phyloP scores from a whole-genome alignment of 2,329 filamentous ascomycete genomes.

The Trichoderma sp. region DNA sequence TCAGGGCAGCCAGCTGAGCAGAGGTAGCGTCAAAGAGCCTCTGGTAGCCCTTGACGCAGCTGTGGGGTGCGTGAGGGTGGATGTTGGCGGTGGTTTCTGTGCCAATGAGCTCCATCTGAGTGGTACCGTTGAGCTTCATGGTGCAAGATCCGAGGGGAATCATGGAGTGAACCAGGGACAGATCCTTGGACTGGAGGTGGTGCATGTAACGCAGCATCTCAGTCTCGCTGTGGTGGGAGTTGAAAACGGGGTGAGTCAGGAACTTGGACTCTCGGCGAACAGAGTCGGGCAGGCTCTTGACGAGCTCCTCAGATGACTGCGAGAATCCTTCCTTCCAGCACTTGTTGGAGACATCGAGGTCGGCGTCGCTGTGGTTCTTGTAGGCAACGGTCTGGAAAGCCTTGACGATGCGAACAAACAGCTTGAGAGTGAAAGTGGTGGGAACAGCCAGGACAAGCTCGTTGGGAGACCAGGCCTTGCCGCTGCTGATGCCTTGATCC shows the following conservation, averaged over 20 bases:
- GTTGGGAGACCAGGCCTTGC: slow-evolving; percentile 54
- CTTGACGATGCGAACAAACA: slow-evolving; percentile 27
- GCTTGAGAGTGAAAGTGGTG: slow-evolving; percentile 29
- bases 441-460: slow-evolving; percentile 33
- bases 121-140: slow-evolving; percentile 96
- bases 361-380: slow-evolving; percentile 28
- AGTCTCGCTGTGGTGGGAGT: slow-evolving; percentile 91
- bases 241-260: slow-evolving; percentile 91
- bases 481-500: slow-evolving; percentile 68
- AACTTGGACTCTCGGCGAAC: slow-evolving; percentile 74
- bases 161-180: slow-evolving; percentile 95
- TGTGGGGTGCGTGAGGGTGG: slow-evolving; percentile 74
- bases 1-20: slow-evolving; percentile 75
- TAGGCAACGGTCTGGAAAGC: slow-evolving; percentile 33
- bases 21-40: slow-evolving; percentile 72
- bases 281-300: slow-evolving; percentile 51
- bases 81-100: slow-evolving; percentile 74
- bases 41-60: slow-evolving; percentile 67
- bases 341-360: slow-evolving; percentile 38
- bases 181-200: slow-evolving; percentile 89
- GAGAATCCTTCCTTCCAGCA: slow-evolving; percentile 43
- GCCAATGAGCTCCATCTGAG: slow-evolving; percentile 87
- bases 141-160: slow-evolving; percentile 96
- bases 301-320: slow-evolving; percentile 38
- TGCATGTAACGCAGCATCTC: slow-evolving; percentile 92